Percentiles rank a stretch among this genome's conserved stretches.
These are phyloP conservation scores for Fusarium drepaniforme DNA, from an alignment of 2,329 filamentous ascomycete genomes.

Conservation along the genomic window DNA sequence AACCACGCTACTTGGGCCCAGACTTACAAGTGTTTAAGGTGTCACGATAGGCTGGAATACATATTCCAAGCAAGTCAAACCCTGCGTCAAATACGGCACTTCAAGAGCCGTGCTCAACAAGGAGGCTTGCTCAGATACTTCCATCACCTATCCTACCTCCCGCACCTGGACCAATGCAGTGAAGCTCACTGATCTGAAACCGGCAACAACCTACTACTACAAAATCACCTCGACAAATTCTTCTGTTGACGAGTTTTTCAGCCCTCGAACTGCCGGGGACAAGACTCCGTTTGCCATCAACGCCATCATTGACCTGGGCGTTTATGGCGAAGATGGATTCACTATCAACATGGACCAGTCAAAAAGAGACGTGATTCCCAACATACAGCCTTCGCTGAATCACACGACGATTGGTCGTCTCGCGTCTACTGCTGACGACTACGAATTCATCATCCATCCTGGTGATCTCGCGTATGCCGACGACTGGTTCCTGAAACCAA, in stretches of 20 bases:
- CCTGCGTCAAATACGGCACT: conserved; percentile 20
- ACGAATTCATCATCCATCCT: conserved; percentile 22
- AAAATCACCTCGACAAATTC: conserved; percentile 18
- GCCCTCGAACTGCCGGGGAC: conserved; percentile 18
- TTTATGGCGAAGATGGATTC: conserved; percentile 25
- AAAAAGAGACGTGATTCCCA: conserved; percentile 17
- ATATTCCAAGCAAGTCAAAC: conserved; percentile 16
- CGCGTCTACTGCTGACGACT: conserved; percentile 17
- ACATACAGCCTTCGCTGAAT: conserved; percentile 16
- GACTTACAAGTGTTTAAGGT: not conserved
- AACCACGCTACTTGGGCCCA: rapidly evolving
- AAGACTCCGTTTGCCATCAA: conserved; percentile 24
- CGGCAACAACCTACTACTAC: conserved; percentile 25
- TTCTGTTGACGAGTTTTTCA: conserved; percentile 7
- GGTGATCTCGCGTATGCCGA: not conserved
- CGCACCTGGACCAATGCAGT: conserved; percentile 25
- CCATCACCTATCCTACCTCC: conserved; percentile 27
- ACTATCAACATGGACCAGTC: conserved; percentile 23
- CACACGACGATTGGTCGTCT: conserved; percentile 28
- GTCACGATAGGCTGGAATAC: conserved; percentile 25
- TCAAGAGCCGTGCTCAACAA: conserved; percentile 6
- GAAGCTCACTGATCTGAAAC: not conserved
- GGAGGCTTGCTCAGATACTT: conserved; percentile 19
- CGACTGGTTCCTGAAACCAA: conserved; percentile 3
- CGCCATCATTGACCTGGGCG: conserved; percentile 28